phyloP scores from a whole-genome alignment of 495 filamentous ascomycete genomes.

The Staphylotrichum tortipilum region DNA sequence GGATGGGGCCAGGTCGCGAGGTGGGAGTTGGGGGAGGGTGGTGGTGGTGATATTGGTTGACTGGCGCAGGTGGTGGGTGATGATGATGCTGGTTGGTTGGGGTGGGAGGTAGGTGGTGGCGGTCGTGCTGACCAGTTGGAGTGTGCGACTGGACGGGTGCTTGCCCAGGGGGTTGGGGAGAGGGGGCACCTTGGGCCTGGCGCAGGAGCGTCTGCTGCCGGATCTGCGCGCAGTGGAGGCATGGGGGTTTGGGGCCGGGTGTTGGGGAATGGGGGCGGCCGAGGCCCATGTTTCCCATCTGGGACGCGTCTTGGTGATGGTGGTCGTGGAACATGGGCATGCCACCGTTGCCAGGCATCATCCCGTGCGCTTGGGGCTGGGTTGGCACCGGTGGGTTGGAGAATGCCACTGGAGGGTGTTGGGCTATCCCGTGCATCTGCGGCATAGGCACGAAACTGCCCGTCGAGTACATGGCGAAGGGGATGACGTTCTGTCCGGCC shows the following conservation, averaged over 20 bases:
- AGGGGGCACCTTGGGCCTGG: neutral
- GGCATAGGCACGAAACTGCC: constrained; percentile 11
- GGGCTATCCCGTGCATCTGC: neutral
- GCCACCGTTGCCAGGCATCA: neutral
- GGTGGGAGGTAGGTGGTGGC: too few relatives aligned
- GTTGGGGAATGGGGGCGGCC: neutral
- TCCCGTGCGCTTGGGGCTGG: neutral
- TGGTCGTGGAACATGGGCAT: too few relatives aligned
- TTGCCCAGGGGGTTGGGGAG: neutral
- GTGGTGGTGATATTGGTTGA: neutral
- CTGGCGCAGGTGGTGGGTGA: neutral
- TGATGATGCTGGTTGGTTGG: neutral
- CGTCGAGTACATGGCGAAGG: constrained; percentile 12
- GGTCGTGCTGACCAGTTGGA: too few relatives aligned
- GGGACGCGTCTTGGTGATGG: too few relatives aligned
- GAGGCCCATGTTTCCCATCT: too few relatives aligned
- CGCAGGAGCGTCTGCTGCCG: neutral
- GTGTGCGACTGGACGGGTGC: too few relatives aligned
- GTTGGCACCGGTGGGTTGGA: neutral
- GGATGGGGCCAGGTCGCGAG: neutral
- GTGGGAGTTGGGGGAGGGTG: neutral
- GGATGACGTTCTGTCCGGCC: constrained; percentile 4
- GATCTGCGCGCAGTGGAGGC: neutral
- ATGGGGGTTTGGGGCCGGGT: neutral
- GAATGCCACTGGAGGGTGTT: neutral